Evolutionary conservation across 495 filamentous ascomycete species (phyloP), one percentile per base, ranked within the genome.

Genomic region (Hypoxylon rickii): DNA sequence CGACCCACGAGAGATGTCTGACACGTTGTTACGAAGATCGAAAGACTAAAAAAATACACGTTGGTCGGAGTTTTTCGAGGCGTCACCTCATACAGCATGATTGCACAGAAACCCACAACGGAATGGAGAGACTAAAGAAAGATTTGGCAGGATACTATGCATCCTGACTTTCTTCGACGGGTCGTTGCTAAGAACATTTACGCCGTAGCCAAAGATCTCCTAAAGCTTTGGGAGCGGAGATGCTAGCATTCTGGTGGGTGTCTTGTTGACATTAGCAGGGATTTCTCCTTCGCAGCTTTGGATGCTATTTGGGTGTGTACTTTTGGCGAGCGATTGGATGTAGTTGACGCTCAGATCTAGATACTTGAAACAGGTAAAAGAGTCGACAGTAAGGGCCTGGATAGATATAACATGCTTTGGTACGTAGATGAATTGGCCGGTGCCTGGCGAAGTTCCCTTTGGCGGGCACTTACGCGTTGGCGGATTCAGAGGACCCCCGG

Each of bases 221-320:
- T 71, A 0, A 61, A 69, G 16, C 61, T 76, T 3, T 76, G 73
- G 73, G 32, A 45, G 45, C 32, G 31, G 8, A 19, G 50, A 20
- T 54, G 45, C 2, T 51, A 59, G n/a, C 73, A 70, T 34, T 45
- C 63, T 1, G 49, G 53, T 0, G 65, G 56, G 1, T 47, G 38
- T 8, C 59, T 69, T 0, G 73, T 74, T 34, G 51, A 63, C 7
- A 58, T 65, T 8, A 31, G 20, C 10, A 42, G 55, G 0, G 71
- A 78, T 50, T 61, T 76, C 15, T 44, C 64, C 10, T 54, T 63
- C 34, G 58, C 66, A 11, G 63, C 71, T 0, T 64, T 77, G 1
- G 71, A 77, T 29, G 65, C 63, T 8, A 69, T 76, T 13, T 72
- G 72, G 68, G 58, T 55, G 0, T 54, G 59, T 17, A 40, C 69